These are phyloP conservation scores for Diaporthe vexans DNA, from an alignment of 2,329 filamentous ascomycete genomes.

Conservation along the genomic window DNA sequence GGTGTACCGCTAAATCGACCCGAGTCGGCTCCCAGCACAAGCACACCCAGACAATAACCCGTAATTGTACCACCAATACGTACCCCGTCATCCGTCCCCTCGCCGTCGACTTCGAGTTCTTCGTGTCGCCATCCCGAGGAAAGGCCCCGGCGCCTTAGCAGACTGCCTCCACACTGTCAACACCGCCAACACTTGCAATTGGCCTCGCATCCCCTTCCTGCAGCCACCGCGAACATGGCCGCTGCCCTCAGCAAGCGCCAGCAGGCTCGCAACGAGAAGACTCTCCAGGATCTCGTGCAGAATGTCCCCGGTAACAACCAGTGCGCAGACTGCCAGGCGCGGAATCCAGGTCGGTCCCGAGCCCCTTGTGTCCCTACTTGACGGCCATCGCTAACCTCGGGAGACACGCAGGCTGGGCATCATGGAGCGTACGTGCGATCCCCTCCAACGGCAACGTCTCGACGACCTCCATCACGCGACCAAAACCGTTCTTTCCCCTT, in stretches of 20 bases:
- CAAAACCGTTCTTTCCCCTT: not conserved
- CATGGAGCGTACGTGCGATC: constrained; percentile 84
- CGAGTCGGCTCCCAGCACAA: constrained; percentile 13
- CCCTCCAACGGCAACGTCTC: constrained; percentile 39
- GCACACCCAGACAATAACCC: constrained; percentile 29
- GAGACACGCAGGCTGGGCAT: constrained; percentile 82
- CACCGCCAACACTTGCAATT: constrained; percentile 4
- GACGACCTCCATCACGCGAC: constrained; percentile 39
- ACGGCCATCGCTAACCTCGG: constrained; percentile 49
- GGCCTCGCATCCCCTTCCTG: constrained; percentile 3
- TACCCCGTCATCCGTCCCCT: constrained; percentile 1
- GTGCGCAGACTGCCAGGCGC: constrained; percentile 92
- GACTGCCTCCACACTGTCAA: constrained; percentile 6
- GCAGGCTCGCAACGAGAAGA: constrained; percentile 96
- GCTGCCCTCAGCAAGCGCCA: constrained; percentile 84
- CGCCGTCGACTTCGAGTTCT: constrained; percentile 15
- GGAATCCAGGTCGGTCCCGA: constrained; percentile 83
- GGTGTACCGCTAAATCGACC: constrained; percentile 27
- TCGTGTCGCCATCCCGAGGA: constrained; percentile 17
- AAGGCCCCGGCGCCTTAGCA: constrained; percentile 24
- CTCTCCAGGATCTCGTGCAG: constrained; percentile 89
- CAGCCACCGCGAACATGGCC: constrained; percentile 31
- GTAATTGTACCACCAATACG: constrained; percentile 21
- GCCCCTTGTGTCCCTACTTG: constrained; percentile 21
- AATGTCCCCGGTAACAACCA: constrained; percentile 87